A percentile compares a stretch with the other conserved stretches of the same genome.
phyloP scores from a whole-genome alignment of 352 stramenopile species.

The Poterioochromonas sp. region DNA sequence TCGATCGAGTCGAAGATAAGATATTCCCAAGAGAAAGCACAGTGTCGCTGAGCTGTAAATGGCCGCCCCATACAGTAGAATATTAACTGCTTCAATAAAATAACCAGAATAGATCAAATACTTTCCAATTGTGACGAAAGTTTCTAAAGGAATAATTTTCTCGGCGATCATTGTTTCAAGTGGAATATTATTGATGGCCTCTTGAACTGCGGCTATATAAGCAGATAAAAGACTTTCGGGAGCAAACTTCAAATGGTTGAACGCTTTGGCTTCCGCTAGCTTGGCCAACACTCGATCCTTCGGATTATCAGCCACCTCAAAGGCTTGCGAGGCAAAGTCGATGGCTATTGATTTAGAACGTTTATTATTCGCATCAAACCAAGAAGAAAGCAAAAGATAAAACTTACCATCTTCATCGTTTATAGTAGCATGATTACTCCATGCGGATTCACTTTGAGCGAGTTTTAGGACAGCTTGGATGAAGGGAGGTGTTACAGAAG shows the following conservation, averaged over 20 bases:
- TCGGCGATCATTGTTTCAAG: neutral
- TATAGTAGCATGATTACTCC: neutral
- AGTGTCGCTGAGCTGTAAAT: constrained; percentile 13
- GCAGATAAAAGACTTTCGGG: neutral
- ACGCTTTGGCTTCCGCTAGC: neutral
- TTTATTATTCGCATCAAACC: neutral
- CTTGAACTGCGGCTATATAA: neutral
- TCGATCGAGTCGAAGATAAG: constrained; percentile 17
- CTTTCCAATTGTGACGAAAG: neutral
- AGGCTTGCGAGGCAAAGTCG: neutral
- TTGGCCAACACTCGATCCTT: neutral
- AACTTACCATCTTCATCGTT: neutral
- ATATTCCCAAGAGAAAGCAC: neutral
- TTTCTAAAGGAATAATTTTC: constrained; percentile 1
- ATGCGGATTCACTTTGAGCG: neutral
- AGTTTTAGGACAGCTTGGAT: constrained; percentile 19
- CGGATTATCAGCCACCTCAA: neutral
- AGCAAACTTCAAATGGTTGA: too few species aligned
- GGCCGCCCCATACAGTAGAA: neutral
- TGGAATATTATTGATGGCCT: neutral
- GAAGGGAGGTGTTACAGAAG: neutral
- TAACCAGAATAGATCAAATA: neutral
- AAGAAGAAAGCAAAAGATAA: neutral
- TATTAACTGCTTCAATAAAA: neutral
- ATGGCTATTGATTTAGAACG: neutral